Base-by-base conservation (phyloP, 2,329 filamentous ascomycete species). In the Alternaria longipes region DNA sequence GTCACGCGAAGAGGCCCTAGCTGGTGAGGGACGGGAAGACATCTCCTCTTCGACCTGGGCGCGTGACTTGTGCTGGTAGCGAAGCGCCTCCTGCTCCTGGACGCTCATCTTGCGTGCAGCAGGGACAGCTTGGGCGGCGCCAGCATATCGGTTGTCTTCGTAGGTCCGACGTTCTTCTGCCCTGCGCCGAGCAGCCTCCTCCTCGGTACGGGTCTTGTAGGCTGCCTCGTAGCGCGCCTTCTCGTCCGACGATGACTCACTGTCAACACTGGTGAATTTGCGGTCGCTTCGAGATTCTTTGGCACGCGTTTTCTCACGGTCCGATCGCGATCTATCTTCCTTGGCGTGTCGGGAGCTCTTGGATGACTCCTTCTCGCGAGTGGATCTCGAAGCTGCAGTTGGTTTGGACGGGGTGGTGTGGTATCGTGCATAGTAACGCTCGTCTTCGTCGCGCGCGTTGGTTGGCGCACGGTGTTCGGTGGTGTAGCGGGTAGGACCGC, bases 271-370 rank as follows among this genome's bases (percentile, higher is more conserved):
- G 4, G 71, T 66, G 36, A 78, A 78, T 62, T 77, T 78, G 51
- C 79, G 75, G 8, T 82, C 79, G 56, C 73, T 72, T 45, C 76
- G 75, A 8, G 76, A 72, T 36, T 83, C 81, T 60, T 75, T 75
- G 46, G 81, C 79, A 52, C 74, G 73, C 46, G 73, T 72, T 65
- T 79, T 77, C 59, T 74, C 76, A 62, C 75, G 74, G 51, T 83
- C 80, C 40, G 74, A 75, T 40, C 80, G 73, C 11, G 75, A 69
- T 30, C 78, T 74, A 62, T 83, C 81, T 63, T 70, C 24, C 76
- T 74, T 55, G 72, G 72, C 41, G 63, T 69, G 57, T 63, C 69
- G 56, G 60, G 68, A 62, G 64, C 67, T 54, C 55, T 59, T 16
- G 55, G 66, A 59, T n/a, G 66, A 53, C 54, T 76, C 74, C 63